A percentile compares a stretch with the other conserved stretches of the same genome.
phyloP scores from a whole-genome alignment of 2,329 filamentous ascomycete genomes.

The Penicillium sp. region DNA sequence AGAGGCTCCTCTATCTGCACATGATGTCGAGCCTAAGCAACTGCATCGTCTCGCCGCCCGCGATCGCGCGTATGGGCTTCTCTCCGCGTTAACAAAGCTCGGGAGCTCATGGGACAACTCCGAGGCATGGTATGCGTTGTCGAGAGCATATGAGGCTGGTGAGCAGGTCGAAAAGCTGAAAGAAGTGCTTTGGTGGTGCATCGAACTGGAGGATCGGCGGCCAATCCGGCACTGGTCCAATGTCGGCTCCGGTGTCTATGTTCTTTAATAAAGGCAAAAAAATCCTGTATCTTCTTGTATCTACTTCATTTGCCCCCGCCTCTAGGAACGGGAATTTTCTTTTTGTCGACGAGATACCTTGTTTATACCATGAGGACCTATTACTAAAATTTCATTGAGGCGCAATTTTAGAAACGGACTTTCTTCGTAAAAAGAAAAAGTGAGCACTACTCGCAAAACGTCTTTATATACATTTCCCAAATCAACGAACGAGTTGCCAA shows the following conservation, averaged over 20 bases:
- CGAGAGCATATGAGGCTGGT: conserved; percentile 81
- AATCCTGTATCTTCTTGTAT: conserved; percentile 20
- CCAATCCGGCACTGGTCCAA: conserved; percentile 76
- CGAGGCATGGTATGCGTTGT: conserved; percentile 89
- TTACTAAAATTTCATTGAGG: conserved; percentile 9
- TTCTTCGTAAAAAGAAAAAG: conserved; percentile 14
- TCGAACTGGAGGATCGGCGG: conserved; percentile 84
- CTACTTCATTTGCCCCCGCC: conserved; percentile 12
- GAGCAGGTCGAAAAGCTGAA: conserved; percentile 84
- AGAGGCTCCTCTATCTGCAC: conserved; percentile 16
- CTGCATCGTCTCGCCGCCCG: conserved; percentile 83
- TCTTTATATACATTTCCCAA: conserved; percentile 37
- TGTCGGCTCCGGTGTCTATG: conserved; percentile 65
- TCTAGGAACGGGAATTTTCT: conserved; percentile 2
- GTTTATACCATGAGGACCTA: conserved; percentile 12
- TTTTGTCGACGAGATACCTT: conserved; percentile 25
- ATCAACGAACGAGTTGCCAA: conserved; percentile 1
- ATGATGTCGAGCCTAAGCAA: conserved; percentile 59
- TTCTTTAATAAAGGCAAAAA: conserved; percentile 44
- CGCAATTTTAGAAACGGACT: conserved; percentile 12
- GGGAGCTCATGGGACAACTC: conserved; percentile 86
- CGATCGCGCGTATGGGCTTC: conserved; percentile 80
- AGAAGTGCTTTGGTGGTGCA: conserved; percentile 94
- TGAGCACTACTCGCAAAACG: conserved; percentile 24
- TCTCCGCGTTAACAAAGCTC: conserved; percentile 79